Conservation (phyloP, 73 alveolate genomes). For the Paramecium sexaurelia region DNA sequence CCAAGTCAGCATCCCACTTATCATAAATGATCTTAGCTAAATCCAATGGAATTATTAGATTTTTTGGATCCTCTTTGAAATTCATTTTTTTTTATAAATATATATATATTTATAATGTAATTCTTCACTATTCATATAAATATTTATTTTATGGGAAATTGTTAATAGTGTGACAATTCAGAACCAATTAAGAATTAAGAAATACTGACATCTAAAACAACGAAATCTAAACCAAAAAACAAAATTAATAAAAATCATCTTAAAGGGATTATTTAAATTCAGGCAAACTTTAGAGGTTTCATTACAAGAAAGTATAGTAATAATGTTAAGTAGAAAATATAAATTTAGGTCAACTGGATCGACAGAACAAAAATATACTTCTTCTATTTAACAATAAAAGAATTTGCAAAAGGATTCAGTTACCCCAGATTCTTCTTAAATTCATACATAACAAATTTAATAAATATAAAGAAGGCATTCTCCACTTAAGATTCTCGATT, state of each 20-base stretch:
- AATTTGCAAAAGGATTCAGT: neutral
- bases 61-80: conserved; percentile 65
- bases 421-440: neutral
- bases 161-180: neutral
- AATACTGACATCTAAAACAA: neutral
- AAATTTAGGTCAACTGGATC: neutral
- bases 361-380: neutral
- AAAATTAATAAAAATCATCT: neutral
- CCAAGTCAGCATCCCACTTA: conserved; percentile 68
- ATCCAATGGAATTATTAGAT: conserved; percentile 63
- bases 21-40: conserved; percentile 62
- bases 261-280: neutral
- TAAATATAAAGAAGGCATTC: neutral
- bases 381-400: neutral
- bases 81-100: neutral
- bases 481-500: neutral
- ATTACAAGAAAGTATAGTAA: neutral
- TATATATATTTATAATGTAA: neutral
- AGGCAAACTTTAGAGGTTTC: neutral
- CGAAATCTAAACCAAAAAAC: neutral
- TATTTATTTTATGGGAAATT: neutral
- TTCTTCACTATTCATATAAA: neutral
- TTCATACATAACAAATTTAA: neutral
- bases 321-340: neutral
- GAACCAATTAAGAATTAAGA: neutral